Evolutionary conservation across 1,284 basidiomycete species (phyloP), one percentile per base, ranked within the genome.

Genomic region (Leccinum angustisporum): DNA sequence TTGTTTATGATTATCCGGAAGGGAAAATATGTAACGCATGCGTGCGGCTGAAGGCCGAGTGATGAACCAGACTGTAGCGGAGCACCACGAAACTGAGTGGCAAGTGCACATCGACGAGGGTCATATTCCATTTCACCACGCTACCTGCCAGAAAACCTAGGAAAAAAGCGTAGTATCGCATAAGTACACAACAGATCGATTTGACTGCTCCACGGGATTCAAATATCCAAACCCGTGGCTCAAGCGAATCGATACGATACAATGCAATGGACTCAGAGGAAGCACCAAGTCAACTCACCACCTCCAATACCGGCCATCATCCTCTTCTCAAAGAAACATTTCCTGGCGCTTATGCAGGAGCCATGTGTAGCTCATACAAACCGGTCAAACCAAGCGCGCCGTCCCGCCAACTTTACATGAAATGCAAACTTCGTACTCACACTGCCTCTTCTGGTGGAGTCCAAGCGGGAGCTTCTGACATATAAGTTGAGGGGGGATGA

Each of bases 381-480:
- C 84, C 83, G 16, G 30, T 79, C 13, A 77, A 75, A 33, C 76
- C 77, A 34, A 85, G 77, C 6, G 81, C 79, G 56, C 75, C 16
- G 82, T 78, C 27, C 83, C 81, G 61, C 85, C 74, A 57, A 85
- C 72, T 63, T 79, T 77, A 70, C 85, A 84, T 18, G 80, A 78
- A 43, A 83, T 61, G 64, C 84, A 83, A 57, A 84, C 84, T 71
- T 73, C 63, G 66, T 73, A 68, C 4, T 62, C 61, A 60, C 58
- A 33, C 1, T 57, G 30, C 18, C 60, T 61, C 63, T 38, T 58
- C 63, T 21, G 56, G 56, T 0, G 59, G 43, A 2, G 51, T 56
- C 60, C 25, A 48, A n/a, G 59, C 4, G 7, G 58, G 1, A 11
- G 56, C 2, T 30, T 59, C 57, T 3, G 58, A 5, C 3, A 50